A percentile compares a stretch with the other conserved stretches of the same genome.
Conservation (phyloP, 192 early-diverging fungal genomes). For the Pecoramyces ruminantium region DNA sequence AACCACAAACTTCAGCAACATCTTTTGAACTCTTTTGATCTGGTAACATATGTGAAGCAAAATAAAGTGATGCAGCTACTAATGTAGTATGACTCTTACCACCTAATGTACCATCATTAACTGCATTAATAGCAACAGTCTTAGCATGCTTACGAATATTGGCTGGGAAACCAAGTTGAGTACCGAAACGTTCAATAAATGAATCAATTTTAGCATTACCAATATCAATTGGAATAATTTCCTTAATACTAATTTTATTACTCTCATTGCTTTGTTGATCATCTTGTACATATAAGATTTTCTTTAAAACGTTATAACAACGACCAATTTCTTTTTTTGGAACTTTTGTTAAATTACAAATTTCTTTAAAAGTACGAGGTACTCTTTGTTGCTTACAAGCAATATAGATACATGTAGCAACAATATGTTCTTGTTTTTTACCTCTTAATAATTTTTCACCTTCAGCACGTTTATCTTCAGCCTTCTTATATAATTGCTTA, state of each 20-base stretch:
- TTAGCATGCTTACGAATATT: not conserved
- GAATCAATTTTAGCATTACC: conserved; percentile 2
- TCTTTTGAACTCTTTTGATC: conserved; percentile 49
- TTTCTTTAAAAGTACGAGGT: conserved; percentile 85
- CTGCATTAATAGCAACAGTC: conserved; percentile 37
- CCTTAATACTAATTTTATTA: conserved; percentile 19
- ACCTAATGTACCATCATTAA: conserved; percentile 66
- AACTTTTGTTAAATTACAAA: conserved; percentile 72
- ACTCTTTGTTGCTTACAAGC: conserved; percentile 72
- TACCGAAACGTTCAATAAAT: conserved; percentile 1
- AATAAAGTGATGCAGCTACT: conserved; percentile 80
- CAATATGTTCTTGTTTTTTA: conserved; percentile 50
- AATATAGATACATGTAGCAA: conserved; percentile 84
- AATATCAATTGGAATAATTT: conserved; percentile 52
- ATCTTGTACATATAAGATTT: conserved; percentile 1
- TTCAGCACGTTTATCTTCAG: conserved; percentile 31
- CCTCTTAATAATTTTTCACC: conserved; percentile 56
- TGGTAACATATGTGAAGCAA: conserved; percentile 50
- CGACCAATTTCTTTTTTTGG: conserved; percentile 88
- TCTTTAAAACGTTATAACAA: conserved; percentile 43
- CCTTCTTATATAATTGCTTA: conserved; percentile 72
- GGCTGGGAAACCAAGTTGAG: not conserved
- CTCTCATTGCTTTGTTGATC: not conserved
- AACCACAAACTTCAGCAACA: conserved; percentile 56
- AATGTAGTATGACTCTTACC: conserved; percentile 84